phyloP scores from a whole-genome alignment of 805 yeast genomes.

The Hanseniaspora singularis region DNA sequence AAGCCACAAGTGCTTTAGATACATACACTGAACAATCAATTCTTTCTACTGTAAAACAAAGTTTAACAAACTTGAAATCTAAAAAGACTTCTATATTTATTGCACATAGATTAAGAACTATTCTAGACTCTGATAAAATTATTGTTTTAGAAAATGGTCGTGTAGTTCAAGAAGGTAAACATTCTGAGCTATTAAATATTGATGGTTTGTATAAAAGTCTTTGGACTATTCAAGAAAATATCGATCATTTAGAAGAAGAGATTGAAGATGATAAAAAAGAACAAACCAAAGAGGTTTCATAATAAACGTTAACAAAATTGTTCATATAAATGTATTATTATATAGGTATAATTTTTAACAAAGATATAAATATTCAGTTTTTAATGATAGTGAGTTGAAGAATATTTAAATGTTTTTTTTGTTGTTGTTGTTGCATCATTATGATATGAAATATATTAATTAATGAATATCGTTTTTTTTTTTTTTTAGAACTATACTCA shows the following conservation, averaged over 20 bases:
- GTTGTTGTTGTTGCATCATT: too few relatives aligned
- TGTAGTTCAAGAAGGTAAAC: conserved; percentile 84
- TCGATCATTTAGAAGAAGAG: conserved; percentile 39
- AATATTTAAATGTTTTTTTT: too few relatives aligned
- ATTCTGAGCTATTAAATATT: conserved; percentile 43
- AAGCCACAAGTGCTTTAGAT: conserved; percentile 92
- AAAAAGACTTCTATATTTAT: conserved; percentile 65
- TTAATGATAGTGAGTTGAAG: too few relatives aligned
- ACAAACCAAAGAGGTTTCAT: background rate
- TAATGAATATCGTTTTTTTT: too few relatives aligned
- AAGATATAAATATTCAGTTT: too few relatives aligned
- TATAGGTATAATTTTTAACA: too few relatives aligned
- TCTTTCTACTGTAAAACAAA: conserved; percentile 55
- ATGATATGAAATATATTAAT: too few relatives aligned
- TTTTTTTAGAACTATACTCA: too few relatives aligned
- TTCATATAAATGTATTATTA: too few relatives aligned
- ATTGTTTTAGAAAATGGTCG: conserved; percentile 69
- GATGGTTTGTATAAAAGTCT: conserved; percentile 55
- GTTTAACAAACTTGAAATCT: conserved; percentile 43
- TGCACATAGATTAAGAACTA: conserved; percentile 87
- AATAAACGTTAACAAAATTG: too few relatives aligned
- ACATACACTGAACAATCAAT: conserved; percentile 89
- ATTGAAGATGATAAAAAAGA: conserved; percentile 22
- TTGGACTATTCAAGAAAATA: conserved; percentile 86
- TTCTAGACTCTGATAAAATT: conserved; percentile 88